Evolutionary conservation across 192 early-diverging fungal genomes (phyloP), one percentile per base, ranked within the genome.

Genomic region (Entomortierella beljakovae): DNA sequence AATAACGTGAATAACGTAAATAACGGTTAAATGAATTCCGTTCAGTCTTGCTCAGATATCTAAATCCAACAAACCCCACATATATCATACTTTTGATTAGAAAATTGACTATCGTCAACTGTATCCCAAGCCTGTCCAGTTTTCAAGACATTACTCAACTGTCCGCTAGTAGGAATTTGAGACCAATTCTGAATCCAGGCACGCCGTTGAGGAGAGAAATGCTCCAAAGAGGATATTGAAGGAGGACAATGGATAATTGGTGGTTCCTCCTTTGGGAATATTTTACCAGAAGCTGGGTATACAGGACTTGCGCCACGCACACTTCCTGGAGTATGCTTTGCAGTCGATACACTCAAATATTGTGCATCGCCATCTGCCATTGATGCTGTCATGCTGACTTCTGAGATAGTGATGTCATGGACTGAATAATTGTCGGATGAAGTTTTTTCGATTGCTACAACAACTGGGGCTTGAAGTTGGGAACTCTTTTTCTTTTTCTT

Each of bases 211-310:
- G 49, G 46, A 5, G 61, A 79, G 16, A 79, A 49, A 31, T 64
- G 67, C 1, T 79, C 75, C 49, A 79, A 5, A 0, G 61, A 54
- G 13, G 53, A 51, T 5, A 70, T 38, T 0, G 67, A 64, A 32
- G 34, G 38, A 10, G 75, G 75, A 23, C 55, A 69, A 16, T 79
- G 75, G 0, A 79, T 50, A 13, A 65, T 55, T n/a, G 61, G 49
- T 5, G 55, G 32, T 13, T 62, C 52, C 35, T 65, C 61, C 38
- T 61, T 79, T 15, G 61, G 26, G 34, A 33, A 51, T 23, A 31
- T 26, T 54, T 60, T 79, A 22, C n/a, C 42, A 18, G 61, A 51
- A 33, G 43, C 60, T 23, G 65, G 34, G 31, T 65, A 68, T 25
- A 53, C 46, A 2, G 66, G 46, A 7, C 48, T 51, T 61, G 2